A percentile compares a stretch with the other conserved stretches of the same genome.
Conservation (phyloP, 306 rosid genomes). For the Cicer bijugum region DNA sequence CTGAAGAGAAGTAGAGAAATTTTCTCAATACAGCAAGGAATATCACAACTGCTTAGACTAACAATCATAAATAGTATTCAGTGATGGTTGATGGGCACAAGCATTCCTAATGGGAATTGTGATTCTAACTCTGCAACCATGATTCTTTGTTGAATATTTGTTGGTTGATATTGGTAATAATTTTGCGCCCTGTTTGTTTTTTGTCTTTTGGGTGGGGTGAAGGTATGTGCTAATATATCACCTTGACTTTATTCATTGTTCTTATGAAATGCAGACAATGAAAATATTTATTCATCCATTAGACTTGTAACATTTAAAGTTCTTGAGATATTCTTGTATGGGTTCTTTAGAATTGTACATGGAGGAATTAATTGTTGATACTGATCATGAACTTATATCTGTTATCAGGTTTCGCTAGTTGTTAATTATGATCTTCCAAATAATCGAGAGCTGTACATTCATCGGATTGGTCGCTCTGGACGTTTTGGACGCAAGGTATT, state of each 20-base stretch:
- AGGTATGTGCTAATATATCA: background rate
- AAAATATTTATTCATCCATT: background rate
- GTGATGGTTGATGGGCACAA: background rate
- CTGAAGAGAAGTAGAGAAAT: background rate
- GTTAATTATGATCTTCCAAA: slow-evolving; percentile 97
- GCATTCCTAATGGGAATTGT: background rate
- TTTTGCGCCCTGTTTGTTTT: background rate
- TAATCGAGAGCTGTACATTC: slow-evolving; percentile 97
- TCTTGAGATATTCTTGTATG: background rate
- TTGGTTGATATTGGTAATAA: background rate
- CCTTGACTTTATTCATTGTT: background rate
- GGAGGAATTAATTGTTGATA: slow-evolving; percentile 16
- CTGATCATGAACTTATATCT: slow-evolving; percentile 13
- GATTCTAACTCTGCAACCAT: background rate
- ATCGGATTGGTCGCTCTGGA: slow-evolving; percentile 97
- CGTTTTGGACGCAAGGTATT: slow-evolving; percentile 99
- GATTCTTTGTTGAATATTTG: slow-evolving; percentile 11
- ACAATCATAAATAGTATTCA: background rate
- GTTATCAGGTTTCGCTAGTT: slow-evolving; percentile 82
- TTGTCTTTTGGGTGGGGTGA: background rate
- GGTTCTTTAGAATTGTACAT: background rate
- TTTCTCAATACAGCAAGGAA: background rate
- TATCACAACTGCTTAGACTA: background rate
- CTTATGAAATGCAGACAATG: background rate
- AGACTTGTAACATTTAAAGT: background rate